phyloP scores from a whole-genome alignment of 768 basidiomycete species.

The Wakefieldia striispora region DNA sequence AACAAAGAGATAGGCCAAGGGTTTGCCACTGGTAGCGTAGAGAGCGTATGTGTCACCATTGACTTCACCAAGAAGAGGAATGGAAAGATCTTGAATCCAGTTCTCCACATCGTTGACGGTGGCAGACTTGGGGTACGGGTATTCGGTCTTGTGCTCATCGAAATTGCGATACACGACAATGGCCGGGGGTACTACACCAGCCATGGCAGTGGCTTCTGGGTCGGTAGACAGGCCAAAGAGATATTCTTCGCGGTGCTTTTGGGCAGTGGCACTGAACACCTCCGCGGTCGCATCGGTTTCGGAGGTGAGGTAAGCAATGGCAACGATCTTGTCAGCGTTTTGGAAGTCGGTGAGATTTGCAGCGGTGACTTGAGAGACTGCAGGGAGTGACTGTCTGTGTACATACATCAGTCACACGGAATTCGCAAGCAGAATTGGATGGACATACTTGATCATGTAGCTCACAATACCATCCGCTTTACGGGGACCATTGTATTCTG shows the following conservation, averaged over 20 bases:
- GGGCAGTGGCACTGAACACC: slow-evolving; percentile 78
- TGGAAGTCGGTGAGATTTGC: slow-evolving; percentile 83
- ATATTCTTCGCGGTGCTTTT: slow-evolving; percentile 87
- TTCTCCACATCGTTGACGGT: slow-evolving; percentile 61
- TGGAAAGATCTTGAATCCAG: slow-evolving; percentile 80
- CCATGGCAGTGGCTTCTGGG: slow-evolving; percentile 60
- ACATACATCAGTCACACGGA: slow-evolving; percentile 8
- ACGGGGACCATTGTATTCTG: slow-evolving; percentile 85
- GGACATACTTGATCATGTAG: slow-evolving; percentile 91
- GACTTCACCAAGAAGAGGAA: slow-evolving; percentile 91
- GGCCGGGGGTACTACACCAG: slow-evolving; percentile 75
- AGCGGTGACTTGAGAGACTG: slow-evolving; percentile 78
- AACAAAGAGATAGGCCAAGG: slow-evolving; percentile 93
- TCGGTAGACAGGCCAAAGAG: slow-evolving; percentile 89
- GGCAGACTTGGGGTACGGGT: slow-evolving; percentile 61
- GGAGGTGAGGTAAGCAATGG: slow-evolving; percentile 79
- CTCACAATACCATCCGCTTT: slow-evolving; percentile 94
- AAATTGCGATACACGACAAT: slow-evolving; percentile 91
- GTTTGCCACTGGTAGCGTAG: slow-evolving; percentile 80
- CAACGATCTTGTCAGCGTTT: slow-evolving; percentile 86
- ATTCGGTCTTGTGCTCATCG: slow-evolving; percentile 76
- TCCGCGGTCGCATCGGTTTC: slow-evolving; percentile 64
- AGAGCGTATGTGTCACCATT: slow-evolving; percentile 87
- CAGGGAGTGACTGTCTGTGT: slow-evolving; percentile 85
- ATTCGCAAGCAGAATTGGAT: background rate